Evolutionary conservation across 106 monocot species (phyloP).

Genomic region (Dendrobium huoshanense): DNA sequence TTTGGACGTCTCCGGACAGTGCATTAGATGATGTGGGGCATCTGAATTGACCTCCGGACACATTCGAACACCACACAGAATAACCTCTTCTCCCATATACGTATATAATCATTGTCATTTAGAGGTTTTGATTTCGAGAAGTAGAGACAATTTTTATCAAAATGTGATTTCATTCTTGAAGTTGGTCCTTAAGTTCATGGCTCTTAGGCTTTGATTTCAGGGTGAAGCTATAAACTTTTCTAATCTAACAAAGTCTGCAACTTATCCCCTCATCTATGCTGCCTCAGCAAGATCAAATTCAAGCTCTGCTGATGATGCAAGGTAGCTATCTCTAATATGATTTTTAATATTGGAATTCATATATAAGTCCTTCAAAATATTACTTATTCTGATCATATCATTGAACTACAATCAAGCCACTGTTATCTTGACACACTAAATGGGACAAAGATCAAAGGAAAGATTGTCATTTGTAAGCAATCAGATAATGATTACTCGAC

Average conservation of each 20-base stretch:
- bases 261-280: constrained; percentile 51
- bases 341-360: neutral
- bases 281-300: constrained; percentile 47
- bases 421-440: constrained; percentile 50
- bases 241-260: constrained; percentile 41
- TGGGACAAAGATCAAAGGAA: constrained; percentile 43
- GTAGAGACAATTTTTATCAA: too few species aligned
- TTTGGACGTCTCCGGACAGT: too few species aligned
- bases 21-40: too few species aligned
- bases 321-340: constrained; percentile 14
- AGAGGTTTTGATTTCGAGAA: too few species aligned
- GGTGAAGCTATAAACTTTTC: constrained; percentile 85
- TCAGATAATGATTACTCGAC: constrained; percentile 11
- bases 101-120: too few species aligned
- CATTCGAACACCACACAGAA: too few species aligned
- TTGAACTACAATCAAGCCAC: constrained; percentile 28
- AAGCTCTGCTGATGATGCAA: constrained; percentile 29
- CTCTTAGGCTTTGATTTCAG: constrained; percentile 13
- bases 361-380: neutral
- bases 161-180: too few species aligned
- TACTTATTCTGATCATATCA: neutral
- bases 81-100: too few species aligned
- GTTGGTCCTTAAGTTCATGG: neutral
- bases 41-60: too few species aligned
- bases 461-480: constrained; percentile 68